Base-by-base conservation (phyloP, 2,329 filamentous ascomycete species). In the Parasarocladium wereldwijsianum region DNA sequence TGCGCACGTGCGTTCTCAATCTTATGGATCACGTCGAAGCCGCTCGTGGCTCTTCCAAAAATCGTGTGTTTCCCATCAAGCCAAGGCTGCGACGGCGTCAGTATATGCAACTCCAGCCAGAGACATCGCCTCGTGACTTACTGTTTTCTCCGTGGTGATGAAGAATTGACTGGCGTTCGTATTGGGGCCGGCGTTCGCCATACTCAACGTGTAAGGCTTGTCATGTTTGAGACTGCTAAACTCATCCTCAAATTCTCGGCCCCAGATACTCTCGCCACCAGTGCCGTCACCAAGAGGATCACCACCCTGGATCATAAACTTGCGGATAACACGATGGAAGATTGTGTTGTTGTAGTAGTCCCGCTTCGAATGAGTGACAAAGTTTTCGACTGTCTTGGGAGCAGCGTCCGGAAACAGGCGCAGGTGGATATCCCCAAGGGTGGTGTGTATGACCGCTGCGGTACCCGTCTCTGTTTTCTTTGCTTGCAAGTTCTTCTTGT, bases 251-350 rank as follows among this genome's bases (percentile, higher is more conserved):
- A 98, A 98, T 36, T 85, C 82, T 52, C 87, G 86, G 31, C 82
- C 83, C 90, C 90, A 98, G 39, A 93, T 76, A 46, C 81, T 92
- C 37, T 76, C 64, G 1, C 92, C 92, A 12, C 90, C 90, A 26
- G 83, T 72, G 2, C 92, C 90, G 1, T 86, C 93, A 2, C 87
- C 87, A 0, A 85, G 79, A 0, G 92, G 90, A 47, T 98, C 92
- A 25, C 90, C 90, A 29, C 87, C 85, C 52, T 98, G 90, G 24
- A 98, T 93, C 92, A 98, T 98, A 58, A 98, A 98, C 47, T 94
- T 94, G 36, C 81, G 75, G 43, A 98, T 98, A 6, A 98, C 80
- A 19, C 90, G 78, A 54, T 98, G 90, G 64, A 98, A 98, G 42
- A 94, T 87, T 19, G 87, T 86, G 54, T 83, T 83, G 60, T 98